phyloP scores from a whole-genome alignment of 176 grass and related monocot species.

The Aegilops bicornis region DNA sequence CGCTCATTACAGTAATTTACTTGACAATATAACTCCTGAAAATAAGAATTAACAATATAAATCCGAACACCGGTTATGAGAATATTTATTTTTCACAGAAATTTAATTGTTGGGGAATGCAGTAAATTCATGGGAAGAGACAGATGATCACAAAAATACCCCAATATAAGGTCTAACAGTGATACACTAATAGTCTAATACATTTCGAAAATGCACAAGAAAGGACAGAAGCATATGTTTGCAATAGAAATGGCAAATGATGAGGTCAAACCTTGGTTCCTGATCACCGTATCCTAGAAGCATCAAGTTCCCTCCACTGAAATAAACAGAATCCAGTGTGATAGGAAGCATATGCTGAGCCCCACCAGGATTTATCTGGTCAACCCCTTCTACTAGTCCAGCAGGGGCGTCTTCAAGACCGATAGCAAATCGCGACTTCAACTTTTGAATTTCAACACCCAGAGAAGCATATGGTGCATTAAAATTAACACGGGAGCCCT shows the following conservation, averaged over 20 bases:
- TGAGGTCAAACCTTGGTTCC: conserved; percentile 70
- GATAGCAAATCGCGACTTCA: conserved; percentile 65
- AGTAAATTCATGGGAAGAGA: conserved; percentile 20
- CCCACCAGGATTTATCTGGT: conserved; percentile 49
- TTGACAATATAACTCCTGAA: not conserved
- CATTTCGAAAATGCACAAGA: conserved; percentile 14
- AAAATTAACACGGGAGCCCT: conserved; percentile 22
- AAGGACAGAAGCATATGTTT: not conserved
- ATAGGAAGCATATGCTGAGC: conserved; percentile 63
- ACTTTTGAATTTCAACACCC: conserved; percentile 57
- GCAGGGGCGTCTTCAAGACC: conserved; percentile 61
- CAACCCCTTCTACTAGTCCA: conserved; percentile 55
- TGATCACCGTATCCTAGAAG: conserved; percentile 88
- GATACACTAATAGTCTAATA: not conserved
- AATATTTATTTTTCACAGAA: not conserved
- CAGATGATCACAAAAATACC: not conserved
- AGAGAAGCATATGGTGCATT: conserved; percentile 44
- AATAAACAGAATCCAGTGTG: conserved; percentile 88
- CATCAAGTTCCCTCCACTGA: conserved; percentile 81
- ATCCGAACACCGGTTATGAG: not conserved
- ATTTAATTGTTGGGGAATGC: not conserved
- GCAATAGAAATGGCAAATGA: conserved; percentile 9
- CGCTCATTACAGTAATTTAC: not conserved
- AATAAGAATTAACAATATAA: conserved; percentile 26
- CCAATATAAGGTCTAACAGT: not conserved